phyloP scores from a whole-genome alignment of 1,284 basidiomycete genomes.

The Melampsora americana region DNA sequence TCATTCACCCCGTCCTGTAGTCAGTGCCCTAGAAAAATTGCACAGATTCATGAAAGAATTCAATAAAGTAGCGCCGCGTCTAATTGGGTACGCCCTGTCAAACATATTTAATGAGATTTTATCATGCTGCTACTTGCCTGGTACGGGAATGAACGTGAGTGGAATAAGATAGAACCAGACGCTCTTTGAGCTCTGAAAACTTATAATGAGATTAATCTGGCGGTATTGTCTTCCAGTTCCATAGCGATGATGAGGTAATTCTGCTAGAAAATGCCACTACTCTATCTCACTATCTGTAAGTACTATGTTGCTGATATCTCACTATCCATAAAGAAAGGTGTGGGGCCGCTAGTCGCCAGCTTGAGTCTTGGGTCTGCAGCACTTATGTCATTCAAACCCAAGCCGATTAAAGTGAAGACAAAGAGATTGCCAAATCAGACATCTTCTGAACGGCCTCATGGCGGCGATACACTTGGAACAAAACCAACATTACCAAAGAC shows the following conservation, averaged over 20 bases:
- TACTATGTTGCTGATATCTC: too few species aligned
- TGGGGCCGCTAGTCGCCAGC: conserved; percentile 18
- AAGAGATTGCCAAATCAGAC: neutral
- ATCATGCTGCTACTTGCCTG: conserved; percentile 34
- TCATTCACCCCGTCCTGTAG: neutral
- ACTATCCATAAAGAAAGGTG: conserved; percentile 1
- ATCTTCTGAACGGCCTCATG: neutral
- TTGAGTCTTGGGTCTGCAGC: conserved; percentile 36
- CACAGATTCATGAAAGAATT: conserved; percentile 5
- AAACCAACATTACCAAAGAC: neutral
- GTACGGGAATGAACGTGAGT: conserved; percentile 35
- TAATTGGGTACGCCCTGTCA: neutral
- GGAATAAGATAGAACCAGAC: neutral
- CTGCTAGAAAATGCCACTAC: too few species aligned
- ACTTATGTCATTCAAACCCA: conserved; percentile 32
- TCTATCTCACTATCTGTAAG: too few species aligned
- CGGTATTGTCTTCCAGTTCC: conserved; percentile 5
- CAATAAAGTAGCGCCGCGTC: neutral
- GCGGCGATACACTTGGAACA: neutral
- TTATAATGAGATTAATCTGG: too few species aligned
- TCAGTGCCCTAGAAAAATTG: neutral
- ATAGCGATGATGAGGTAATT: conserved; percentile 36
- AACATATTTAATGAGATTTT: conserved; percentile 34
- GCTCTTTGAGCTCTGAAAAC: too few species aligned
- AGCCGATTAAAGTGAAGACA: neutral